Evolutionary conservation across 2,329 filamentous ascomycete species (phyloP).

Genomic region (Neopestalotiopsis clavispora): DNA sequence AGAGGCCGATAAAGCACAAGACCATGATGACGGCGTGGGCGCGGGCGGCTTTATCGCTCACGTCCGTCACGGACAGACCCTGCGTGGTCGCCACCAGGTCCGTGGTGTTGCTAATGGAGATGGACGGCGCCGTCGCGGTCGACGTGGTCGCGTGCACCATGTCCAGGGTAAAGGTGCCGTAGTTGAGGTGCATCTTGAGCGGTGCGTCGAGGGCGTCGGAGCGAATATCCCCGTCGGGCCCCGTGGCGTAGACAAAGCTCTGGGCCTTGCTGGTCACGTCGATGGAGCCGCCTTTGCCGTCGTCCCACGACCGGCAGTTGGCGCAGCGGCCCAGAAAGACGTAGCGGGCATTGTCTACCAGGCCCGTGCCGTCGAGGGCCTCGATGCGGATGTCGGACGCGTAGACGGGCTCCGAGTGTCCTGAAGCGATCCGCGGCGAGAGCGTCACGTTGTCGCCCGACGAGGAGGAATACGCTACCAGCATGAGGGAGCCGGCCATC

Average conservation of each 20-base stretch:
- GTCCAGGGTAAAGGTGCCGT: slow-evolving; percentile 61
- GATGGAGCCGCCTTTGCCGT: slow-evolving; percentile 45
- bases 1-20: slow-evolving; percentile 56
- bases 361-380: slow-evolving; percentile 51
- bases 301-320: slow-evolving; percentile 57
- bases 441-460: slow-evolving; percentile 57
- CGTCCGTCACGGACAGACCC: slow-evolving; percentile 29
- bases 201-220: slow-evolving; percentile 48
- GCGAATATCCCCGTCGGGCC: slow-evolving; percentile 48
- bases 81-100: slow-evolving; percentile 37
- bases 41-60: slow-evolving; percentile 44
- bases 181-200: slow-evolving; percentile 57
- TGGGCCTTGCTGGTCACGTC: slow-evolving; percentile 53
- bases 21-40: slow-evolving; percentile 60
- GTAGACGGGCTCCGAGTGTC: slow-evolving; percentile 57
- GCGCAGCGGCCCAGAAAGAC: slow-evolving; percentile 57
- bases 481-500: slow-evolving; percentile 57
- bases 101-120: slow-evolving; percentile 37
- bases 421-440: slow-evolving; percentile 56
- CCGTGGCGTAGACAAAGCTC: slow-evolving; percentile 61
- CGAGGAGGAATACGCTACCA: slow-evolving; percentile 57
- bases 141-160: slow-evolving; percentile 55
- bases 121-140: slow-evolving; percentile 43
- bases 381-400: slow-evolving; percentile 48
- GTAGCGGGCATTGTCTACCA: slow-evolving; percentile 49